These are phyloP conservation scores for Papiliotrema terrestris DNA, from an alignment of 1,284 basidiomycete species.

Conservation along the genomic window DNA sequence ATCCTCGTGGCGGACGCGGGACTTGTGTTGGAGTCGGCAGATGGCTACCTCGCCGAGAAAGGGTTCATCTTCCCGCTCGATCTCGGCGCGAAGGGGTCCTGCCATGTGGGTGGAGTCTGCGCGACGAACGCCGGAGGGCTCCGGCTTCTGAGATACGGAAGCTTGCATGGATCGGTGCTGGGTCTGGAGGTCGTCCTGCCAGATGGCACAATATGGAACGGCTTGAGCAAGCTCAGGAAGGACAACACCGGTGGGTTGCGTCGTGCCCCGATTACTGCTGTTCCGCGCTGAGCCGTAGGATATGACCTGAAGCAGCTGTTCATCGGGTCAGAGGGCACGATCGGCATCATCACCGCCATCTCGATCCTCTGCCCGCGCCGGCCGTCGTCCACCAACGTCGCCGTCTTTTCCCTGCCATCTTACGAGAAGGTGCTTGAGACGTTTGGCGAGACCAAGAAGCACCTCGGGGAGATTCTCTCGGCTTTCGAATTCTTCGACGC, in stretches of 20 bases:
- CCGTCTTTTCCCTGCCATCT: slow-evolving; percentile 56
- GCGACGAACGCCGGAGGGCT: slow-evolving; percentile 97
- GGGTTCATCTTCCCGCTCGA: slow-evolving; percentile 98
- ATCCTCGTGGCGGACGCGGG: slow-evolving; percentile 72
- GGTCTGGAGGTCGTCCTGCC: slow-evolving; percentile 97
- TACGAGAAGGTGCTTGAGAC: slow-evolving; percentile 57
- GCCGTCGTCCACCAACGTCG: slow-evolving; percentile 61
- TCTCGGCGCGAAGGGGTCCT: slow-evolving; percentile 97
- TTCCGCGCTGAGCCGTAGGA: slow-evolving; percentile 54
- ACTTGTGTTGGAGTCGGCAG: slow-evolving; percentile 86
- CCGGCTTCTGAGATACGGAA: slow-evolving; percentile 89
- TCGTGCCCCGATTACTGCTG: background rate
- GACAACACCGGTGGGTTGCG: slow-evolving; percentile 85
- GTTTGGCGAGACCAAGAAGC: slow-evolving; percentile 57
- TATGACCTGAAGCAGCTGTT: slow-evolving; percentile 99
- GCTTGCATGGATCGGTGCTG: slow-evolving; percentile 89
- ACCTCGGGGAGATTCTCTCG: slow-evolving; percentile 91
- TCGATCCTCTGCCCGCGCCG: slow-evolving; percentile 92
- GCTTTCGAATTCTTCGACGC: slow-evolving; percentile 95
- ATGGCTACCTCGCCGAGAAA: slow-evolving; percentile 79
- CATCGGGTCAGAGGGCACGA: slow-evolving; percentile 94
- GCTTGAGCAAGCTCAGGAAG: slow-evolving; percentile 76
- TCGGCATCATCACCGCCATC: slow-evolving; percentile 92
- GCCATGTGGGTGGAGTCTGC: slow-evolving; percentile 97
- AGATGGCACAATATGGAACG: slow-evolving; percentile 90